phyloP scores from a whole-genome alignment of 116 monocot species.

The Dioscorea cayenensis region DNA sequence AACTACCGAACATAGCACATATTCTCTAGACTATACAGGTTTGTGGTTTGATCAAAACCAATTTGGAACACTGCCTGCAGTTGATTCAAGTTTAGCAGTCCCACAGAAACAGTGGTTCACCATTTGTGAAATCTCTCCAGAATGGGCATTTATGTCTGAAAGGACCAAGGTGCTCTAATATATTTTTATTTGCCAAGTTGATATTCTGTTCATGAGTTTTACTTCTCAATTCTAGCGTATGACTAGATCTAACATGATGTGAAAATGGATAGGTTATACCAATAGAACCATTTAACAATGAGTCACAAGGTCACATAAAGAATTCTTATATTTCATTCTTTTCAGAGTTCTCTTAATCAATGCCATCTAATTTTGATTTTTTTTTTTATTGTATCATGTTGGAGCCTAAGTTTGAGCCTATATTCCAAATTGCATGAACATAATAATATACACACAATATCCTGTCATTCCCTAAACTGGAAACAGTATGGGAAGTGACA shows the following conservation, averaged over 20 bases:
- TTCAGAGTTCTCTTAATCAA: too few relatives aligned
- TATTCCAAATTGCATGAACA: too few relatives aligned
- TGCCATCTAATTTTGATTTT: too few relatives aligned
- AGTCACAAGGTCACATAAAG: too few relatives aligned
- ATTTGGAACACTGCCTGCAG: conserved; percentile 16
- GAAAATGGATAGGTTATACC: too few relatives aligned
- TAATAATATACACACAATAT: too few relatives aligned
- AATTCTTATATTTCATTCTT: too few relatives aligned
- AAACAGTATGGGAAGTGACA: too few relatives aligned
- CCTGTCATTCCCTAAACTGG: too few relatives aligned
- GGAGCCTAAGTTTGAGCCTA: too few relatives aligned
- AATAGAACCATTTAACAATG: too few relatives aligned
- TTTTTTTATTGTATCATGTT: too few relatives aligned
- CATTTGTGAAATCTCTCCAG: conserved; percentile 82
- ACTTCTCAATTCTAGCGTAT: neutral
- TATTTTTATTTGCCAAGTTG: neutral
- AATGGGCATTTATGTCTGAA: conserved; percentile 78
- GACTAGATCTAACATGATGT: neutral
- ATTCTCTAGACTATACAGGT: conserved; percentile 17
- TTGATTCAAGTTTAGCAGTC: conserved; percentile 29
- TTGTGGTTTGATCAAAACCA: conserved; percentile 40
- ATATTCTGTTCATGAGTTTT: neutral
- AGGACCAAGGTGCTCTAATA: conserved; percentile 58
- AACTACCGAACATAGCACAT: conserved; percentile 11
- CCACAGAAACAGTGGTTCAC: conserved; percentile 50